Base-by-base conservation (phyloP, 2,329 filamentous ascomycete species). In the Colletotrichum ledebouriae region DNA sequence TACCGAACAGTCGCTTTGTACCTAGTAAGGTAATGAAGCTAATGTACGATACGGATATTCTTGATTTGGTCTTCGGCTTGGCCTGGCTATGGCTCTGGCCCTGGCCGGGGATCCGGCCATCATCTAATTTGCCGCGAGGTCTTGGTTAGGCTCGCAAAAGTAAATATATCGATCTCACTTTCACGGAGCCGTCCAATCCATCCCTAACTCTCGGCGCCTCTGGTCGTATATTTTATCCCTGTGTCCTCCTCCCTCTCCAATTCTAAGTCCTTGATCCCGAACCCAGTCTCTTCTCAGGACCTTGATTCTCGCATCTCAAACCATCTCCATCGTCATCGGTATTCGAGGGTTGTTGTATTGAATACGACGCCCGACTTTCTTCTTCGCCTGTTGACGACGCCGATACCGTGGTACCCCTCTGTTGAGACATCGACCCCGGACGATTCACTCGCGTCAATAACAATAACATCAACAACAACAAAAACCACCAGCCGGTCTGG, bases 121-220 rank as follows among this genome's bases (percentile, higher is more conserved):
- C 25, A 29, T 29, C 25, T 29, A 6, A 29, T 6, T 29, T 29
- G 25, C 25, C 25, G 34, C 29, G 39, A 13, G 50, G 60, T 64
- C 55, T 50, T 59, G 64, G 20, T 55, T 55, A 22, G 33, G 60
- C 53, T 64, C 20, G 69, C 39, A 69, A 58, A 63, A 70, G 69
- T 64, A 70, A 70, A 69, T 70, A 70, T 69, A 65, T 65, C 65
- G 17, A 70, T 67, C 34, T 39, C 59, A 41, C 59, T 25, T 46
- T 44, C 25, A 34, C 29, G 34, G 49, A 59, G 42, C 57, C 33
- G 44, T n/a, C 58, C 58, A 60, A 60, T 44, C 57, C 61, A 59
- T 68, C 61, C 65, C 55, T 59, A 50, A 33, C 33, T 9, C 60
- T 65, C 65, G 47, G 53, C 61, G 65, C 47, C 65, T 68, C 61